Conservation (phyloP, 345 rosid genomes). For the Eucalyptus polybractea region DNA sequence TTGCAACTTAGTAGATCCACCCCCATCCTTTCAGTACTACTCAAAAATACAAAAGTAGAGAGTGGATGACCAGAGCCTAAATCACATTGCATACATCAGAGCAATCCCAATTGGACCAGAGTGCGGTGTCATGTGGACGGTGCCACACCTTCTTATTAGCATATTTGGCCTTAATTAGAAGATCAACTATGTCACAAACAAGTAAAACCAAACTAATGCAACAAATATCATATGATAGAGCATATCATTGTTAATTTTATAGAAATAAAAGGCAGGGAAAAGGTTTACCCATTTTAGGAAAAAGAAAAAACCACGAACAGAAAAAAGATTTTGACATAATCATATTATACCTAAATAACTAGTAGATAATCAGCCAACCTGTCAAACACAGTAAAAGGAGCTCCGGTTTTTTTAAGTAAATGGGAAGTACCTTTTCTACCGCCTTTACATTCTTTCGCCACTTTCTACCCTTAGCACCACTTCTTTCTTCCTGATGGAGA, state of each 20-base stretch:
- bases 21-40: not conserved
- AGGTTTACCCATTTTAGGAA: not conserved
- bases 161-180: not conserved
- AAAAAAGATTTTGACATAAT: not conserved
- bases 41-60: not conserved
- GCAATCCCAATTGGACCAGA: not conserved
- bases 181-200: not conserved
- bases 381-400: not conserved
- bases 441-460: slow-evolving; percentile 97
- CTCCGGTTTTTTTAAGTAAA: not conserved
- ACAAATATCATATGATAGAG: not conserved
- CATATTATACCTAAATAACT: not conserved
- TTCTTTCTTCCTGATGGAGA: slow-evolving; percentile 92
- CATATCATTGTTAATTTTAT: not conserved
- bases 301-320: not conserved
- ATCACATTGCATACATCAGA: not conserved
- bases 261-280: not conserved
- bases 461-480: slow-evolving; percentile 87
- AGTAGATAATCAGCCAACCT: not conserved
- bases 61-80: not conserved
- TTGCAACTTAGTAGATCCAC: not conserved
- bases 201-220: not conserved
- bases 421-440: slow-evolving; percentile 68
- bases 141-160: not conserved
- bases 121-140: not conserved